Evolutionary conservation across 345 rosid genomes (phyloP), one percentile per base, ranked within the genome.

Genomic region (Dipteronia dyeriana): DNA sequence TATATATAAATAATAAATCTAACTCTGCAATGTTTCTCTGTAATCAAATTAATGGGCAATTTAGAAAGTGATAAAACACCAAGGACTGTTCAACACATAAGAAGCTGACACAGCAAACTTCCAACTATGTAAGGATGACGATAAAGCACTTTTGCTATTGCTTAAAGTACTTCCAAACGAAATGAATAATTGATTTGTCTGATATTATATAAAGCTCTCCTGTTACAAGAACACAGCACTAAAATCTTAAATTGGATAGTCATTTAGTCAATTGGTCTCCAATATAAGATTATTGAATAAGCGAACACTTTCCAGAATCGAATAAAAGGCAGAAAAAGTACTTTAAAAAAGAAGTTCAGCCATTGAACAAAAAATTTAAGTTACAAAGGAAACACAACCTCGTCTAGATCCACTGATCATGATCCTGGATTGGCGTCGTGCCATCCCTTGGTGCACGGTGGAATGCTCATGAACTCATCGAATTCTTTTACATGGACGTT

Each of bases 371-470:
- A 66, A 64, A 9, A 63, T 74, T 43, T 47, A 29, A 25, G 26
- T 64, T 10, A 74, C 49, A 26, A 68, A 26, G 60, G 38, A 74
- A 62, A 65, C 71, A 51, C 68, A 51, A 5, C 39, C 47, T 56
- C 17, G 2, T 22, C 16, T 16, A 14, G 26, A 49, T 59, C 78
- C 51, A 41, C 66, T 53, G 73, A 51, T 85, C 79, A 87, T 19
- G 81, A 69, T 7, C 64, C 72, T 29, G 86, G 84, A 72, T 79
- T 81, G 0, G 90, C 87, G 80, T 84, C 81, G 78, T 97, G 98
- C 99, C 99, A 97, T 61, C 99, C 99, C 82, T 89, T 91, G 75
- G 87, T 19, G 82, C 98, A 97, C 0, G 99, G 95, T 13, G 97
- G 92, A 81, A 94, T 94, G 62, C 80, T 82, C 92, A 97, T 87